Conservation (phyloP, 2,329 filamentous ascomycete species). For the Scopulariopsis brevicaulis region DNA sequence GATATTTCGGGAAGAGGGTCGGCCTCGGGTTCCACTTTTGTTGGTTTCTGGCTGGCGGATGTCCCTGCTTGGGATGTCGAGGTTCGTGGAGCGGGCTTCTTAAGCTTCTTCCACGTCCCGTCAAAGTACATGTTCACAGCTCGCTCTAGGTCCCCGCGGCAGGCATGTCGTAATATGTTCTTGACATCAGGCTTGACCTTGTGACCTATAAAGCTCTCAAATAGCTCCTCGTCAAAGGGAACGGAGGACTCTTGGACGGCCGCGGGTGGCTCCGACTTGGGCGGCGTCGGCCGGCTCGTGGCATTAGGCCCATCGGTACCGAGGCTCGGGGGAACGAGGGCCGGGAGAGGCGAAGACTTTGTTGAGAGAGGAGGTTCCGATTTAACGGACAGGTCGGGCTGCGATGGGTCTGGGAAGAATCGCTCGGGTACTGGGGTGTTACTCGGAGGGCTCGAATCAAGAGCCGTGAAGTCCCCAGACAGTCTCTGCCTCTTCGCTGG, state of each 20-base stretch:
- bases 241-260: constrained; percentile 15
- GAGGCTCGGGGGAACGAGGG: constrained; percentile 9
- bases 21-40: constrained; percentile 1
- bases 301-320: constrained; percentile 11
- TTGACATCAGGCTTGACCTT: constrained; percentile 38
- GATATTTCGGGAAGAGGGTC: not conserved
- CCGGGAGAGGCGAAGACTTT: constrained; percentile 7
- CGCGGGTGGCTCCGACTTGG: constrained; percentile 5
- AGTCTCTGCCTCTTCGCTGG: constrained; percentile 35
- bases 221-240: constrained; percentile 43
- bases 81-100: constrained; percentile 17
- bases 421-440: constrained; percentile 11
- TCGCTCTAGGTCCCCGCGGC: constrained; percentile 45
- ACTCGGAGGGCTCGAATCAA: not conserved
- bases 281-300: constrained; percentile 7
- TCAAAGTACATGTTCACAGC: constrained; percentile 63
- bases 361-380: not conserved
- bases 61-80: constrained; percentile 3
- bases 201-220: constrained; percentile 49
- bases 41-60: not conserved
- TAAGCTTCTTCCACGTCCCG: constrained; percentile 46
- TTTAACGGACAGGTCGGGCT: not conserved
- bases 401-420: constrained; percentile 22
- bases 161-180: constrained; percentile 37
- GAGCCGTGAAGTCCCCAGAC: constrained; percentile 11